A percentile compares a stretch with the other conserved stretches of the same genome.
These are phyloP conservation scores for Austroboletus festivus DNA, from an alignment of 768 basidiomycete species.

Conservation along the genomic window DNA sequence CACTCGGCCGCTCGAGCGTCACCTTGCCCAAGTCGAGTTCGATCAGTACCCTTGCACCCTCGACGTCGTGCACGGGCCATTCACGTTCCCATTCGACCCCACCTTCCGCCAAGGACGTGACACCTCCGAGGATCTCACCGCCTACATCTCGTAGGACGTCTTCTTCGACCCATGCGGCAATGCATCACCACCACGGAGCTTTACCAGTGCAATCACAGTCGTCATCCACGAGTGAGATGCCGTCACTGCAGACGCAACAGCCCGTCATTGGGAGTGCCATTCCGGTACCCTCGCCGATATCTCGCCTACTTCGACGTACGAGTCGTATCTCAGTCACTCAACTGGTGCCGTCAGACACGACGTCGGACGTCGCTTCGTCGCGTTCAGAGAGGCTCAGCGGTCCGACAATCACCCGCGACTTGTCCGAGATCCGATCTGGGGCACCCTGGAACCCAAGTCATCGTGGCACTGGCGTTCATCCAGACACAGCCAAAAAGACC, in stretches of 20 bases:
- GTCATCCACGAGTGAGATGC: neutral
- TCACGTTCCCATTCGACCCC: slow-evolving; percentile 18
- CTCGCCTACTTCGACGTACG: slow-evolving; percentile 25
- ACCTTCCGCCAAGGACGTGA: slow-evolving; percentile 6
- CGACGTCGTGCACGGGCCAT: slow-evolving; percentile 24
- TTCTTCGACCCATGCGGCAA: slow-evolving; percentile 4
- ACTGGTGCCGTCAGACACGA: slow-evolving; percentile 4
- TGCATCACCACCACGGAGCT: slow-evolving; percentile 3
- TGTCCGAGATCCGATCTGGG: slow-evolving; percentile 20
- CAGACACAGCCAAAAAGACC: slow-evolving; percentile 6
- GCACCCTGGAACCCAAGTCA: slow-evolving; percentile 10
- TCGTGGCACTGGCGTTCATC: slow-evolving; percentile 14
- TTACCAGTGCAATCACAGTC: neutral
- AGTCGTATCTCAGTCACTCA: slow-evolving; percentile 14
- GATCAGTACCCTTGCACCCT: slow-evolving; percentile 25
- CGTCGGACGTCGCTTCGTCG: slow-evolving; percentile 1
- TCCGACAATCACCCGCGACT: slow-evolving; percentile 7
- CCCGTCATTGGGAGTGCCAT: neutral
- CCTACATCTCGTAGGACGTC: slow-evolving; percentile 15
- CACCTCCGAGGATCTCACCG: slow-evolving; percentile 15
- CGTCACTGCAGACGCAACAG: slow-evolving; percentile 7
- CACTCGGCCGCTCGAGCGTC: slow-evolving; percentile 17
- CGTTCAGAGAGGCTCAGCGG: slow-evolving; percentile 5
- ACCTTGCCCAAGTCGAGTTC: slow-evolving; percentile 28
- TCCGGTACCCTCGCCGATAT: slow-evolving; percentile 3